Base-by-base conservation (phyloP, 805 yeast genomes). In the Komagataella ulmi region DNA sequence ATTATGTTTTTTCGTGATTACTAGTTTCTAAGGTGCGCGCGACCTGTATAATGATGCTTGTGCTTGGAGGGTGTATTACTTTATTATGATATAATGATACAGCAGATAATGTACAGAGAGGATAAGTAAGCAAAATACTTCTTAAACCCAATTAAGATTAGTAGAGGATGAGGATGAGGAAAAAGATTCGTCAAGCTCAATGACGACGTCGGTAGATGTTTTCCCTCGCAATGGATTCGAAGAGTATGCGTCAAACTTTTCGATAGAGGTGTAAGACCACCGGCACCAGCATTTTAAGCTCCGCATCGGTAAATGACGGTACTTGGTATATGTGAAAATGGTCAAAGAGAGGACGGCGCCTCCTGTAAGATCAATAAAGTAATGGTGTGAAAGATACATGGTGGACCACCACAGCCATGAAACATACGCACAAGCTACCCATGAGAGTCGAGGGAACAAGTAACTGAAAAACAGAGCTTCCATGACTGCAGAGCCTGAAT, bases 321-420 rank as follows among this genome's bases (percentile, higher is more conserved):
- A 80, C 62, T 81, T 82, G 51, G 88, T 80, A 58, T 81, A 76
- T 55, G 77, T 74, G 66, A 88, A 90, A 36, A 86, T 81, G 14
- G 77, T 65, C 54, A 82, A 75, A 0, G 96, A 81, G 52, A 93
- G 72, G n/a, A 81, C 76, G 1, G 97, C 91, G 19, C 99, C 99
- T n/a, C 88, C 91, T 61, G 88, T 87, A 51, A 91, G 77, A 64
- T 91, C 98, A 54, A 91, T 80, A 62, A 93, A 93, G 65, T 91
- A 91, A 68, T 91, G 99, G 67, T 91, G 99, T 0, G 97, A 91
- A 61, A 91, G 75, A 66, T 91, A 91, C 99, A 91, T 91, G 14
- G 98, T 93, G 50, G 93, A 79, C 95, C 97, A 93, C 98, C 98
- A 91, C 58, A 93, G 75, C 95, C 96, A 88, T 56, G 80, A 69